Conservation (phyloP, 306 rosid genomes). For the Vigna hirtella region DNA sequence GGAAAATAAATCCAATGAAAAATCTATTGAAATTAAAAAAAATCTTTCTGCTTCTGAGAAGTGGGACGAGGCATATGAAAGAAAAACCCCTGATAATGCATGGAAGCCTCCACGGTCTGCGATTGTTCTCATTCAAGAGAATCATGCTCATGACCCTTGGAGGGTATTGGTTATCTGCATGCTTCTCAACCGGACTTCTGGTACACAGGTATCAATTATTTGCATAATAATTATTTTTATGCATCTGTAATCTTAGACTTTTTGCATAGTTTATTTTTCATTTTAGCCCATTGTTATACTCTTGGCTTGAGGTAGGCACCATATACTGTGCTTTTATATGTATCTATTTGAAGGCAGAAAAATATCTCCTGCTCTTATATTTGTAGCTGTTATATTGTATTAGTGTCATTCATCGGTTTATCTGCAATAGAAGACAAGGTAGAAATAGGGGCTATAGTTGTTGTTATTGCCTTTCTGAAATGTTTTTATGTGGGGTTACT, state of each 20-base stretch:
- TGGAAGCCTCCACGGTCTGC: slow-evolving; percentile 77
- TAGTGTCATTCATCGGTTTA: background rate
- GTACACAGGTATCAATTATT: slow-evolving; percentile 58
- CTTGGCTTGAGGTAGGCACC: background rate
- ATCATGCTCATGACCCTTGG: slow-evolving; percentile 77
- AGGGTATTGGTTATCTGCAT: slow-evolving; percentile 75
- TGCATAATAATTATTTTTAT: background rate
- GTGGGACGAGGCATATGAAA: slow-evolving; percentile 60
- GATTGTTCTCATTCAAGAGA: slow-evolving; percentile 66
- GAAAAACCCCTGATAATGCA: slow-evolving; percentile 56
- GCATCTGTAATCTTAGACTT: background rate
- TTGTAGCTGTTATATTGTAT: background rate
- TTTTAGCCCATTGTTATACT: slow-evolving; percentile 15
- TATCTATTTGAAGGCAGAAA: background rate
- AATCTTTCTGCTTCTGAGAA: slow-evolving; percentile 50
- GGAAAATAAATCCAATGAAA: slow-evolving; percentile 6
- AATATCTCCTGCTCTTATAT: background rate
- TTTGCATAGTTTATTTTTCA: background rate
- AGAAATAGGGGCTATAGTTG: background rate
- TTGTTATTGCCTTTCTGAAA: background rate
- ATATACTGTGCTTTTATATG: background rate
- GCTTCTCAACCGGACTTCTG: slow-evolving; percentile 68
- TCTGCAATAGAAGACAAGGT: background rate
- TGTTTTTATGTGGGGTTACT: background rate
- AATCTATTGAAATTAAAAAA: background rate